Evolutionary conservation across 768 basidiomycete genomes (phyloP), one percentile per base, ranked within the genome.

Genomic region (Myochromella boudieri): DNA sequence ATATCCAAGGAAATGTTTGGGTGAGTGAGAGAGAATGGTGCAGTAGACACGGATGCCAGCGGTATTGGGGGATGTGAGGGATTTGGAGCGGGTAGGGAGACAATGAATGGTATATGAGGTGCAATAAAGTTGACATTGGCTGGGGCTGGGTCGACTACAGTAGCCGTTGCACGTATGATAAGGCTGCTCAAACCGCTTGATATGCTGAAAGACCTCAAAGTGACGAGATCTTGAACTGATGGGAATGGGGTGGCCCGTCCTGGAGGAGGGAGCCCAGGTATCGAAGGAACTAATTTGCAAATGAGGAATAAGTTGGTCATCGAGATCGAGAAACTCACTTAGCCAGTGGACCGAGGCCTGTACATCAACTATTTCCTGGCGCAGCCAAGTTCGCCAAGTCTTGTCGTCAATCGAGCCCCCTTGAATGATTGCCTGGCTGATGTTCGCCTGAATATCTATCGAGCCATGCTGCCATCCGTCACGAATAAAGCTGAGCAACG

Each of bases 221-320:
- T 80, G 39, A 91, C 61, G 4, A 91, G 70, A 46, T 84, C 68
- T 3, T 80, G 71, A 32, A 86, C 57, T 5, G 74, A 62, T 9
- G 85, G 87, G 3, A 83, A 68, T 6, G 80, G 77, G 1, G 52
- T 54, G 41, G 72, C 65, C 8, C 64, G 55, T 12, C 82, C 82
- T 3, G 84, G 82, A 15, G 64, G 62, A 14, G 88, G 88, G 12
- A 90, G 65, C 3, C 84, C 85, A 33, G 86, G 84, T 6, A 90
- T 55, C 6, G 68, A 60, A 6, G 84, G 85, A 21, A 88, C 87
- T 89, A 52, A 55, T 37, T 29, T 51, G 28, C 42, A 9, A 50
- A 28, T 25, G 33, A 12, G 32, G 36, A 41, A 34, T 17, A 6
- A 34, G 5, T 31, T 31, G 6, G n/a, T 5, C 29, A 46, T 44